Evolutionary conservation across 1,139 yeast genomes (phyloP).

Genomic region (Sugiyamaella grinbergsii): DNA sequence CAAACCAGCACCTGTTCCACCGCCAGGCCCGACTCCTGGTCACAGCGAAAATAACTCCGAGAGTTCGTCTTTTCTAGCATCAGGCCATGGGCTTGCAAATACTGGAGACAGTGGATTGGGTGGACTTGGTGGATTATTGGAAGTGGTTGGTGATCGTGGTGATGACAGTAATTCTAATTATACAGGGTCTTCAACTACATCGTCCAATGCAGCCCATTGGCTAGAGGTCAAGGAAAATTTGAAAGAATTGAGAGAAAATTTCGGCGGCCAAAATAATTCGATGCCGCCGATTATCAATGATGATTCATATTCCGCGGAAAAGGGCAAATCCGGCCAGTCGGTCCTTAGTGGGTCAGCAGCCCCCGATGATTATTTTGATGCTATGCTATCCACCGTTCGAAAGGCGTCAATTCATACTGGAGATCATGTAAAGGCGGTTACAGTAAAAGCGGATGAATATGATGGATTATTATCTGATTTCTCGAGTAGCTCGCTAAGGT

Average conservation of each 20-base stretch:
- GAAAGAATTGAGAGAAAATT: constrained; percentile 28
- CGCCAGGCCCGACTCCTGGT: constrained; percentile 13
- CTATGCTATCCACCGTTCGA: constrained; percentile 31
- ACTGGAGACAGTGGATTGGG: constrained; percentile 14
- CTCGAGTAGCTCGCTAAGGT: constrained; percentile 17
- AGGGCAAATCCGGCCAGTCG: constrained; percentile 21
- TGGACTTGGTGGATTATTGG: background rate
- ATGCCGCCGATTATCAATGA: constrained; percentile 26
- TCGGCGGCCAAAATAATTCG: constrained; percentile 17
- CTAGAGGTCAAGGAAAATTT: constrained; percentile 32
- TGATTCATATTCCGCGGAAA: constrained; percentile 8
- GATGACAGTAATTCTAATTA: background rate
- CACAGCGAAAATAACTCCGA: constrained; percentile 4
- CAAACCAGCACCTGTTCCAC: constrained; percentile 14
- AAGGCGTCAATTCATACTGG: constrained; percentile 36
- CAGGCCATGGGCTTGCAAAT: constrained; percentile 4
- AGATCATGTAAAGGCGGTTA: constrained; percentile 33
- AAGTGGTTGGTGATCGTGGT: background rate
- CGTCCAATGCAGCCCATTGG: constrained; percentile 27
- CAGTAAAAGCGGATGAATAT: constrained; percentile 23
- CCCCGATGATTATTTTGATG: constrained; percentile 33
- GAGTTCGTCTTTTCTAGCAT: constrained; percentile 8
- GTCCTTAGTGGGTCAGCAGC: constrained; percentile 21
- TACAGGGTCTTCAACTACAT: background rate
- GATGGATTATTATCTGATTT: constrained; percentile 4